Evolutionary conservation across 495 filamentous ascomycete species (phyloP).

Genomic region (Daldinia childiae): DNA sequence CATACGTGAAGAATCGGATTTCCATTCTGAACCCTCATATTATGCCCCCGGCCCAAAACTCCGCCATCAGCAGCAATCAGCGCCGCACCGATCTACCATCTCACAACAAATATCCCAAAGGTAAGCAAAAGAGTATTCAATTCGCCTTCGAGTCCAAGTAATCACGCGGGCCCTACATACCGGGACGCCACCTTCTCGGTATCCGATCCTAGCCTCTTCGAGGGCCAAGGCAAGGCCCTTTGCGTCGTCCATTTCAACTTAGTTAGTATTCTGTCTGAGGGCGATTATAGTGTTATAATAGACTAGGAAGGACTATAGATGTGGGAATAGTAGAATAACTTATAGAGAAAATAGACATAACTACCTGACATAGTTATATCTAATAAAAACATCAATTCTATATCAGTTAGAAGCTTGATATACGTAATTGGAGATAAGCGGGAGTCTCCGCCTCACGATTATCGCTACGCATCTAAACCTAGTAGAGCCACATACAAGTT

Average conservation of each 20-base stretch:
- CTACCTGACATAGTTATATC: no score
- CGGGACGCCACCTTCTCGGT: conserved; percentile 80
- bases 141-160: neutral
- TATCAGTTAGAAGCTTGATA: neutral
- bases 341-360: no score
- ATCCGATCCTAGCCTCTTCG: conserved; percentile 76
- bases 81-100: conserved; percentile 72
- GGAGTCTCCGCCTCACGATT: neutral
- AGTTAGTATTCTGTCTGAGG: no score
- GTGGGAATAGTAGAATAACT: no score
- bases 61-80: conserved; percentile 75
- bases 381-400: no score
- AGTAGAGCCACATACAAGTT: neutral
- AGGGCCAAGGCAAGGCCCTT: conserved; percentile 69
- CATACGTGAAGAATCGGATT: conserved; percentile 78
- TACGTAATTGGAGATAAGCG: conserved; percentile 4
- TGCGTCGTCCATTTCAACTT: conserved; percentile 60
- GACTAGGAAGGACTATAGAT: no score
- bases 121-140: neutral
- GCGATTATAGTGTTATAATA: no score
- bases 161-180: conserved; percentile 46
- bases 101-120: neutral
- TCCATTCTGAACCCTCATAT: conserved; percentile 80
- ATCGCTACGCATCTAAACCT: neutral
- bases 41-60: conserved; percentile 82